A percentile compares a stretch with the other conserved stretches of the same genome.
Evolutionary conservation across 495 filamentous ascomycete species (phyloP).

Genomic region (Penicillium ochrochloron): DNA sequence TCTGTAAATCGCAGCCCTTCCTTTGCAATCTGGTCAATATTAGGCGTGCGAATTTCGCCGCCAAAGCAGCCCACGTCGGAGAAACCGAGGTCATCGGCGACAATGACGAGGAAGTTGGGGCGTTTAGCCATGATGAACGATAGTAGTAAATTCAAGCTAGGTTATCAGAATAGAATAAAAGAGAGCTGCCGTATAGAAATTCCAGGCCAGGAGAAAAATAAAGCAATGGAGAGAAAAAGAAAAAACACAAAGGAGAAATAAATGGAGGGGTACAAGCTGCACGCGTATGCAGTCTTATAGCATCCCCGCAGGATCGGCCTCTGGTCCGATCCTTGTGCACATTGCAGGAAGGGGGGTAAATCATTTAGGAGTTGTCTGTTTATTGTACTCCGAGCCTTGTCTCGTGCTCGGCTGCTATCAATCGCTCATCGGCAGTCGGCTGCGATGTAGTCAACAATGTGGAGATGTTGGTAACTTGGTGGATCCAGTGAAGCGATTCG

Average conservation of each 20-base stretch:
- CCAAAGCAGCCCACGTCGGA: slow-evolving; percentile 65
- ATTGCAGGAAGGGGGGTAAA: not conserved
- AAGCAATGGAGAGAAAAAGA: not conserved
- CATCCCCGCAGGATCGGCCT: slow-evolving; percentile 4
- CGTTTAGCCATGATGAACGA: slow-evolving; percentile 41
- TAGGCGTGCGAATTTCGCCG: slow-evolving; percentile 65
- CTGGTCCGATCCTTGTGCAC: slow-evolving; percentile 5
- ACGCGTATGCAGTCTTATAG: slow-evolving; percentile 19
- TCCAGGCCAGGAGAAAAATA: not conserved
- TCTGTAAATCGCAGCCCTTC: slow-evolving; percentile 62
- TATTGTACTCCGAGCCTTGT: slow-evolving; percentile 2
- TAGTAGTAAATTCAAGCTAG: not conserved
- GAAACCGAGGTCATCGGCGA: slow-evolving; percentile 68
- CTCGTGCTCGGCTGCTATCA: slow-evolving; percentile 28
- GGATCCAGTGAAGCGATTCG: not conserved
- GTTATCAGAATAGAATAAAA: not conserved
- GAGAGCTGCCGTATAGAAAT: not conserved
- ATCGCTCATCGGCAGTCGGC: slow-evolving; percentile 25
- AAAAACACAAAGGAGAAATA: not conserved
- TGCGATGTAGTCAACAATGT: slow-evolving; percentile 4
- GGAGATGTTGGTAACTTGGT: not conserved
- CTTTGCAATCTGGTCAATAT: slow-evolving; percentile 61
- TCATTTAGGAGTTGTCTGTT: too few species aligned
- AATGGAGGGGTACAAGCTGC: slow-evolving; percentile 7
- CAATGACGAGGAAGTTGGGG: slow-evolving; percentile 66